phyloP scores from a whole-genome alignment of 306 rosid species.

The Arachis stenosperma region DNA sequence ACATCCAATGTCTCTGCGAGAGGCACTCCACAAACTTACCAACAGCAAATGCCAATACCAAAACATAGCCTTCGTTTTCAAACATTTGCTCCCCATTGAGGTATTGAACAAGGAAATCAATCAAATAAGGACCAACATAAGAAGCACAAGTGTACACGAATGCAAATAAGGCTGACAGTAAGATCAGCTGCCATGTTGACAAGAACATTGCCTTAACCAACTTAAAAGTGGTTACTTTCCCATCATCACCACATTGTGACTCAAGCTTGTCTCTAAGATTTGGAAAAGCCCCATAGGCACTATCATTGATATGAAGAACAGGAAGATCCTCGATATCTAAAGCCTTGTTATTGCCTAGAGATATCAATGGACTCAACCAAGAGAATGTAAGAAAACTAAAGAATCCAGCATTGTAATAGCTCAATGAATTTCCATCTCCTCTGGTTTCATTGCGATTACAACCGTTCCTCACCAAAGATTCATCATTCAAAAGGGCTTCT shows the following conservation, averaged over 20 bases:
- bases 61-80: constrained; percentile 63
- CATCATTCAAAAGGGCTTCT: constrained; percentile 73
- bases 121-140: constrained; percentile 86
- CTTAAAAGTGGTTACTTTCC: constrained; percentile 53
- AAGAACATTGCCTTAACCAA: constrained; percentile 58
- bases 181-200: constrained; percentile 63
- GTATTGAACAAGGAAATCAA: constrained; percentile 71
- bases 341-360: constrained; percentile 62
- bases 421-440: constrained; percentile 48
- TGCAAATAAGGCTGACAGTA: constrained; percentile 49
- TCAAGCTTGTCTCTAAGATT: constrained; percentile 56
- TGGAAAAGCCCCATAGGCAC: constrained; percentile 55
- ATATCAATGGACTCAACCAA: constrained; percentile 75
- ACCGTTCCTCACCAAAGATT: constrained; percentile 24
- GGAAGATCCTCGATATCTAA: constrained; percentile 85
- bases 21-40: constrained; percentile 81
- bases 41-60: constrained; percentile 55
- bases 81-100: constrained; percentile 58
- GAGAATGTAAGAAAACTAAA: constrained; percentile 71
- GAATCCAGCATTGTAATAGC: constrained; percentile 67
- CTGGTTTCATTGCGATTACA: constrained; percentile 40
- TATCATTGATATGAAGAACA: constrained; percentile 54
- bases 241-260: constrained; percentile 46
- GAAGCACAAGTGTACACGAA: constrained; percentile 54
- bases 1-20: constrained; percentile 63